Percentiles rank a stretch among this genome's conserved stretches.
These are phyloP conservation scores for Verticillium albo-atrum DNA, from an alignment of 2,329 filamentous ascomycete genomes.

Conservation along the genomic window DNA sequence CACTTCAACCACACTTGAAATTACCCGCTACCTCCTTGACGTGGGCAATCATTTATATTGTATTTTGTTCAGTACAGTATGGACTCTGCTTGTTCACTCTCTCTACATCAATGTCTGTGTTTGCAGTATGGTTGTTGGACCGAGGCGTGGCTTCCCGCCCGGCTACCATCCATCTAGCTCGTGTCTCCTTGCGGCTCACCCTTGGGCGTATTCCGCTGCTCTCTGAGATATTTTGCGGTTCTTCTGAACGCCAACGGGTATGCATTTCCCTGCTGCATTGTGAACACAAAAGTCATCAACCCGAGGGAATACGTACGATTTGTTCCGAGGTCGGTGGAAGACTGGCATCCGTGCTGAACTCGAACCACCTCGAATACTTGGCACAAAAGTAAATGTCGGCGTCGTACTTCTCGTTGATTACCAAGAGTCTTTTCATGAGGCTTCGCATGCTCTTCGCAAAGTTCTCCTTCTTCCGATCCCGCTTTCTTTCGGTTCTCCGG, in stretches of 20 bases:
- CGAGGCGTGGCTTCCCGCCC: neutral
- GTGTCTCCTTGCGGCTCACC: neutral
- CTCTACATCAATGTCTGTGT: neutral
- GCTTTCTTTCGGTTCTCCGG: neutral
- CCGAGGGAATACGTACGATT: neutral
- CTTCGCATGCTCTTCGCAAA: neutral
- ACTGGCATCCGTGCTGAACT: neutral
- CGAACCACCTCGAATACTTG: neutral
- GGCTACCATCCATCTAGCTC: neutral
- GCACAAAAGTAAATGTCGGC: neutral
- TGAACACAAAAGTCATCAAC: neutral
- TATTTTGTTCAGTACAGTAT: no score
- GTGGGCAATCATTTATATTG: neutral
- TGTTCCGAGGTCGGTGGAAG: neutral
- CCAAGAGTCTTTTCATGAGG: neutral
- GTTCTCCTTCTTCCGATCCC: neutral
- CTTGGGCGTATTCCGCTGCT: neutral
- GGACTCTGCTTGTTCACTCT: neutral
- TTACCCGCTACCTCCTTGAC: no score
- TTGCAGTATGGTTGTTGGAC: neutral
- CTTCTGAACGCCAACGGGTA: neutral
- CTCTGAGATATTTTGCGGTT: neutral
- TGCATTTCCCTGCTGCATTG: neutral
- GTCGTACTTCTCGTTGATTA: neutral
- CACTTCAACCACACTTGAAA: no score